Conservation (phyloP, 345 rosid genomes). For the Psidium guajava region DNA sequence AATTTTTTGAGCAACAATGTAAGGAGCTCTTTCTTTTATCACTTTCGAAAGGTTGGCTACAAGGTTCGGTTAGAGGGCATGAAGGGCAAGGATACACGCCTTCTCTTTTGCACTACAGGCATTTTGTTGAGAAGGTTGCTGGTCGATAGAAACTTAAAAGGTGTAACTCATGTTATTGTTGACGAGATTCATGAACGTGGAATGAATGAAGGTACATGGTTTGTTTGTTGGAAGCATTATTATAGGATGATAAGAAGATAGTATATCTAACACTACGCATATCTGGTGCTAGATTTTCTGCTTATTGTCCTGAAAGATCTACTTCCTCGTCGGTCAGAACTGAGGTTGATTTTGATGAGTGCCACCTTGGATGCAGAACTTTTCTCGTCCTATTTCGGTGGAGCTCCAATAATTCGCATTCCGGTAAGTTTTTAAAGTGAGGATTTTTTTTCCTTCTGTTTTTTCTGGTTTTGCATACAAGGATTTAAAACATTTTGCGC, state of each 20-base stretch:
- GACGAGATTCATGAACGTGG: conserved; percentile 99
- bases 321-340: conserved; percentile 72
- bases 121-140: conserved; percentile 84
- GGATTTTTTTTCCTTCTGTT: neutral
- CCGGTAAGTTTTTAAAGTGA: conserved; percentile 50
- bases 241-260: neutral
- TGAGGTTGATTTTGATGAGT: conserved; percentile 85
- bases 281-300: conserved; percentile 58
- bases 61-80: conserved; percentile 91
- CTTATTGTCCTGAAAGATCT: conserved; percentile 91
- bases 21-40: conserved; percentile 5
- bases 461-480: neutral
- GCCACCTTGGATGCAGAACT: conserved; percentile 95
- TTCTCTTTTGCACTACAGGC: conserved; percentile 94
- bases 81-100: conserved; percentile 79
- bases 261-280: conserved; percentile 11
- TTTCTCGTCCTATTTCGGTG: conserved; percentile 80
- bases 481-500: neutral
- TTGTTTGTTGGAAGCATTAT: neutral
- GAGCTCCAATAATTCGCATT: conserved; percentile 61
- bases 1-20: neutral
- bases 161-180: conserved; percentile 80
- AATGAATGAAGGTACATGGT: conserved; percentile 77
- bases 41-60: conserved; percentile 57
- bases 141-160: conserved; percentile 74